Percentiles rank a stretch among this genome's conserved stretches.
phyloP scores from a whole-genome alignment of 495 filamentous ascomycete genomes.

The Penicillium manginii region DNA sequence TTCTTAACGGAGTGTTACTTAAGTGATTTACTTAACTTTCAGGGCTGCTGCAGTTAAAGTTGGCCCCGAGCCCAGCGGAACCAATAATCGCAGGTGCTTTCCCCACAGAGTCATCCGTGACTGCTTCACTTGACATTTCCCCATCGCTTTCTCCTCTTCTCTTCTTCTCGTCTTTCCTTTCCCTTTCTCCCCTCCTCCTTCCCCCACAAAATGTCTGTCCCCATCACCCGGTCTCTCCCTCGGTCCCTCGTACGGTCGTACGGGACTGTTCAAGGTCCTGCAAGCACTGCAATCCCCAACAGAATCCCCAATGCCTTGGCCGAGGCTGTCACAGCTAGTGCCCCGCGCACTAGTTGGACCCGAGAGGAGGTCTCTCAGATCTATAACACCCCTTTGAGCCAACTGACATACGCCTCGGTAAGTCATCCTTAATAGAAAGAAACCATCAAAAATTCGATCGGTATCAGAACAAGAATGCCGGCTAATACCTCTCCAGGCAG shows the following conservation, averaged over 20 bases:
- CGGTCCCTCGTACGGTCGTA: slow-evolving; percentile 40
- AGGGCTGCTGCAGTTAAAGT: slow-evolving; percentile 4
- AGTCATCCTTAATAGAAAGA: slow-evolving; percentile 22
- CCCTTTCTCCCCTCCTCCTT: background rate
- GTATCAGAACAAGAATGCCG: background rate
- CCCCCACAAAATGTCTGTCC: slow-evolving; percentile 35
- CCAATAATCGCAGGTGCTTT: background rate
- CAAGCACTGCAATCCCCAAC: slow-evolving; percentile 36
- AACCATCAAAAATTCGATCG: background rate
- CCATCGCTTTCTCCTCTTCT: background rate
- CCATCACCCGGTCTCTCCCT: slow-evolving; percentile 31
- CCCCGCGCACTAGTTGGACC: slow-evolving; percentile 73
- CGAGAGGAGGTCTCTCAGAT: slow-evolving; percentile 74
- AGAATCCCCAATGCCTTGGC: slow-evolving; percentile 46
- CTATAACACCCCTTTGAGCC: slow-evolving; percentile 77
- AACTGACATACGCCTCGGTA: slow-evolving; percentile 75
- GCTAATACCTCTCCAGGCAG: slow-evolving; percentile 50
- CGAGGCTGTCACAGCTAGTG: slow-evolving; percentile 59
- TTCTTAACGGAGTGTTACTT: background rate
- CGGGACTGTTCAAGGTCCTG: slow-evolving; percentile 48
- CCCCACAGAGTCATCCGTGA: background rate
- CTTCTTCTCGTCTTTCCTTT: background rate
- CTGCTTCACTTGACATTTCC: background rate
- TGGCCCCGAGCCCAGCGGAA: background rate
- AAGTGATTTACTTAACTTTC: slow-evolving; percentile 1